Percentiles rank a stretch among this genome's conserved stretches.
phyloP scores from a whole-genome alignment of 2,329 filamentous ascomycete genomes.

The Immersiporthe knoxdaviesiana region DNA sequence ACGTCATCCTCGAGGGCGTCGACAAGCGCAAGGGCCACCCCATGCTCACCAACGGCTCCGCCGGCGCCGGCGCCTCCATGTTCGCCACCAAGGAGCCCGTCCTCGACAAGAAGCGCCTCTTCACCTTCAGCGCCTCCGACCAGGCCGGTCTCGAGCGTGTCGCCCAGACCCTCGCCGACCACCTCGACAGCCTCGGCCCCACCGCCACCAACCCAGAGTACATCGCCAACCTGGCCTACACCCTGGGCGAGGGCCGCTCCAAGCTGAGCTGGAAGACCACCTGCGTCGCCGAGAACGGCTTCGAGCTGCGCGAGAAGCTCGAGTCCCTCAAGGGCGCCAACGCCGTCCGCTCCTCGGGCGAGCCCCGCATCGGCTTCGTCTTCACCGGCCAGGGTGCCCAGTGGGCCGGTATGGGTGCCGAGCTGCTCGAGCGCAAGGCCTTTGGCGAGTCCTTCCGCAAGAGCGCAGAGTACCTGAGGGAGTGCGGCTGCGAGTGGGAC shows the following conservation, averaged over 20 bases:
- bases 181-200: constrained; percentile 41
- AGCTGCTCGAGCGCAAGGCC: constrained; percentile 33
- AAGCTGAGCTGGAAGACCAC: constrained; percentile 41
- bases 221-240: constrained; percentile 53
- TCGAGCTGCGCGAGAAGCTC: constrained; percentile 49
- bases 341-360: constrained; percentile 19
- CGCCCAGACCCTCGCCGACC: constrained; percentile 42
- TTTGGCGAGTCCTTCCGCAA: constrained; percentile 24
- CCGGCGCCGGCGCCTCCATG: constrained; percentile 4
- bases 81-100: constrained; percentile 22
- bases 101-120: constrained; percentile 42
- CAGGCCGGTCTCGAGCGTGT: constrained; percentile 36
- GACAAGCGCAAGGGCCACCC: constrained; percentile 26
- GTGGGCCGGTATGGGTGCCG: constrained; percentile 29
- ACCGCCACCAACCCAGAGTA: constrained; percentile 17
- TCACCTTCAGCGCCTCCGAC: constrained; percentile 48
- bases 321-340: constrained; percentile 18
- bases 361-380: constrained; percentile 27
- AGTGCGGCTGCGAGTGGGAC: constrained; percentile 26
- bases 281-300: constrained; percentile 47
- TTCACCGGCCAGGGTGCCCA: constrained; percentile 29
- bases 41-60: constrained; percentile 19
- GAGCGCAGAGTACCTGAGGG: constrained; percentile 16
- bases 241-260: constrained; percentile 39
- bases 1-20: constrained; percentile 22